phyloP scores from a whole-genome alignment of 176 grass and related monocot genomes.

The Eremochloa ophiuroides region DNA sequence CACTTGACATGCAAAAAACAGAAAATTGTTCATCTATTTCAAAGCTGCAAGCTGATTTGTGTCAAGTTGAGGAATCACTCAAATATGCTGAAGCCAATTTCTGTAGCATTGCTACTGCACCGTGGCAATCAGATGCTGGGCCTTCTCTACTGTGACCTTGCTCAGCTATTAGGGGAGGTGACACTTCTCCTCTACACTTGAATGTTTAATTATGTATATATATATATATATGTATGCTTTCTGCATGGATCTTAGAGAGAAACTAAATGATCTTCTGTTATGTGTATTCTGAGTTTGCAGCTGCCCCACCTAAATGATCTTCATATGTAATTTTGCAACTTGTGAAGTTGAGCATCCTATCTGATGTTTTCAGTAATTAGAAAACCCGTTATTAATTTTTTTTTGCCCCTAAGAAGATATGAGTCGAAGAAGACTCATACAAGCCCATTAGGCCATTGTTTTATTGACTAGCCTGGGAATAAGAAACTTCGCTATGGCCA shows the following conservation, averaged over 20 bases:
- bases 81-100: conserved; percentile 6
- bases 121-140: conserved; percentile 8
- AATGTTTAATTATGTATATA: neutral
- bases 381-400: neutral
- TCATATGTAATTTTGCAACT: neutral
- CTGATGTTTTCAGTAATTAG: neutral
- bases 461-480: neutral
- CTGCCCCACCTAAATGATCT: neutral
- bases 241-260: neutral
- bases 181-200: neutral
- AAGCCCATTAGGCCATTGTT: neutral
- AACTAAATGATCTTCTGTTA: neutral
- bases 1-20: neutral
- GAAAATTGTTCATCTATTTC: neutral
- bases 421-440: neutral
- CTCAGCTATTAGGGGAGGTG: neutral
- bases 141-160: neutral
- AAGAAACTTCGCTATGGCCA: neutral
- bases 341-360: neutral
- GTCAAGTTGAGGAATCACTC: conserved; percentile 6
- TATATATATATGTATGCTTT: neutral
- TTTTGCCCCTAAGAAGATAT: neutral
- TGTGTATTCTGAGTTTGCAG: neutral
- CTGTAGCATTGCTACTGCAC: neutral
- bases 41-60: conserved; percentile 14